Evolutionary conservation across 75 land plant genomes (phyloP).

Genomic region (Selaginella tamariscina): DNA sequence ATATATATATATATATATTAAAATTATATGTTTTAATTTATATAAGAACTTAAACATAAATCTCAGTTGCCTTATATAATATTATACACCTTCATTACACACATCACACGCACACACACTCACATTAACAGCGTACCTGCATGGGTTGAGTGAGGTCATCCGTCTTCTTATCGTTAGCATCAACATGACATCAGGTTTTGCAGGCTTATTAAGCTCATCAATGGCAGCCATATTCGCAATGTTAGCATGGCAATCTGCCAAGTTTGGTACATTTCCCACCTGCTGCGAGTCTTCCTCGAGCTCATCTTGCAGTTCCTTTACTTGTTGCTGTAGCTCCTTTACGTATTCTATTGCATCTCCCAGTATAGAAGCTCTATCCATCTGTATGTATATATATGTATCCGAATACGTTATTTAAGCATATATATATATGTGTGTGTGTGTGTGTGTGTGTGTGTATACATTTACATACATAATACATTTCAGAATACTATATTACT

Average conservation of each 20-base stretch:
- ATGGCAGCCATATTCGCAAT: neutral
- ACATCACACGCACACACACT: too few relatives aligned
- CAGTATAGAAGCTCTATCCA: conserved; percentile 90
- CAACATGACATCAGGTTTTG: conserved; percentile 13
- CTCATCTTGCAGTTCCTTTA: conserved; percentile 69
- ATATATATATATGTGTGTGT: neutral
- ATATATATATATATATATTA: neutral
- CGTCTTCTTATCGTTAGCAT: conserved; percentile 20
- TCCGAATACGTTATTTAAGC: neutral
- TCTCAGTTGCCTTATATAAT: too few relatives aligned
- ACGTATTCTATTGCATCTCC: conserved; percentile 92
- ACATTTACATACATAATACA: neutral
- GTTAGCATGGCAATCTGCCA: neutral
- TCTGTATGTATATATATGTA: conserved; percentile 25
- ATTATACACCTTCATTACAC: too few relatives aligned
- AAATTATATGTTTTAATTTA: too few relatives aligned
- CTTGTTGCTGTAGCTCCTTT: conserved; percentile 73
- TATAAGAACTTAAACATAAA: too few relatives aligned
- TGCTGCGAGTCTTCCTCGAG: conserved; percentile 34
- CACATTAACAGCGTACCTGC: too few relatives aligned
- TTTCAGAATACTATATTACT: neutral
- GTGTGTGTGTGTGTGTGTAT: neutral
- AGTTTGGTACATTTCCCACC: neutral
- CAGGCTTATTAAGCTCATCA: conserved; percentile 23
- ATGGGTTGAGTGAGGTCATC: conserved; percentile 13